phyloP scores from a whole-genome alignment of 495 filamentous ascomycete genomes.

The Penicillium ucsense region DNA sequence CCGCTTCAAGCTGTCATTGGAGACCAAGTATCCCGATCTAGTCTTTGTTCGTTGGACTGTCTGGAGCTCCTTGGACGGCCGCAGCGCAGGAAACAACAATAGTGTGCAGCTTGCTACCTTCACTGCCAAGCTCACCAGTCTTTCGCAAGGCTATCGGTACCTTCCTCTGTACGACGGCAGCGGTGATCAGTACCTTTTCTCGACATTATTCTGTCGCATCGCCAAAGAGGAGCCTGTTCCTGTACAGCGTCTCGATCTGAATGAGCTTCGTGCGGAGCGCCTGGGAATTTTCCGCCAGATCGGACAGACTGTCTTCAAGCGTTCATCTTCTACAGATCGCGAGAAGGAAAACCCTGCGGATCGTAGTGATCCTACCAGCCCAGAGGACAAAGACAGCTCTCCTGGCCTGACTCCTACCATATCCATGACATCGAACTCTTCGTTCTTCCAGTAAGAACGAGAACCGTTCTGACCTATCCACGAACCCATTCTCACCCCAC shows the following conservation, averaged over 20 bases:
- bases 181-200: conserved; percentile 86
- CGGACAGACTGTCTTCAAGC: conserved; percentile 42
- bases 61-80: conserved; percentile 66
- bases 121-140: conserved; percentile 79
- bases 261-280: conserved; percentile 41
- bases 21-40: conserved; percentile 83
- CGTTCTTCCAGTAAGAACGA: conserved; percentile 15
- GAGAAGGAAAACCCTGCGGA: conserved; percentile 26
- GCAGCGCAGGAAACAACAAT: conserved; percentile 50
- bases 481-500: not conserved
- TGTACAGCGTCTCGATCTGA: conserved; percentile 34
- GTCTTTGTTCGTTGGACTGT: conserved; percentile 94
- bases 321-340: conserved; percentile 38
- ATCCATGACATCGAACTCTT: conserved; percentile 32
- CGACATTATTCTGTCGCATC: conserved; percentile 86
- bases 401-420: conserved; percentile 31
- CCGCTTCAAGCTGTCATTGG: conserved; percentile 63
- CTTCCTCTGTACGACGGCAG: conserved; percentile 83
- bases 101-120: conserved; percentile 68
- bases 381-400: conserved; percentile 28
- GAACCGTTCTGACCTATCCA: not conserved
- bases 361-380: conserved; percentile 23
- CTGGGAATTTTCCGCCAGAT: conserved; percentile 41
- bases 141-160: conserved; percentile 93
- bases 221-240: conserved; percentile 51